Evolutionary conservation across 192 early-diverging fungal species (phyloP).

Genomic region (Lunasporangiospora selenospora): DNA sequence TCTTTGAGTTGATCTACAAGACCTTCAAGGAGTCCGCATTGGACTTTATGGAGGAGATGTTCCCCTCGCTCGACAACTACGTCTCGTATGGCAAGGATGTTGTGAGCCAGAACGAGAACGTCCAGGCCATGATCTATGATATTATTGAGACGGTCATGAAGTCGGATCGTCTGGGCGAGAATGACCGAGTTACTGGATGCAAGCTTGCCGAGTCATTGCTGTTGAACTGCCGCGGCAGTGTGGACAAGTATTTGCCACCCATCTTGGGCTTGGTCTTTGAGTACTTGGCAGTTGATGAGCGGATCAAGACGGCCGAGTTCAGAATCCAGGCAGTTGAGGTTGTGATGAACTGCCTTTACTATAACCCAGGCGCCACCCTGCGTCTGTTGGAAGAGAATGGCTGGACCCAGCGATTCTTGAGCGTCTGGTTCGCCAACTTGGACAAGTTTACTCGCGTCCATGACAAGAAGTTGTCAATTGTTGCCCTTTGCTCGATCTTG

Average conservation of each 20-base stretch:
- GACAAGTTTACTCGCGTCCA: constrained; percentile 85
- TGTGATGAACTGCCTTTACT: constrained; percentile 85
- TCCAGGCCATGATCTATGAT: constrained; percentile 81
- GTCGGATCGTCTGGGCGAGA: constrained; percentile 76
- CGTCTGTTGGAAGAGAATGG: constrained; percentile 78
- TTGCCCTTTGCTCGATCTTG: constrained; percentile 79
- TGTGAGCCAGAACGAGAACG: constrained; percentile 68
- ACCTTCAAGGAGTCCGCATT: constrained; percentile 83
- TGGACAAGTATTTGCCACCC: constrained; percentile 80
- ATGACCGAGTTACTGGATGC: constrained; percentile 83
- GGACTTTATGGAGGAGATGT: constrained; percentile 93
- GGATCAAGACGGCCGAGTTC: constrained; percentile 71
- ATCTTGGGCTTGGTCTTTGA: constrained; percentile 74
- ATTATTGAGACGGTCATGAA: constrained; percentile 88
- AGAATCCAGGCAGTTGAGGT: constrained; percentile 81
- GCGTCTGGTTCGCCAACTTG: constrained; percentile 74
- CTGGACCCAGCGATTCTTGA: constrained; percentile 82
- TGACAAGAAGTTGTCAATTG: constrained; percentile 92
- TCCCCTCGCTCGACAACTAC: constrained; percentile 90
- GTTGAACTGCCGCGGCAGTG: constrained; percentile 80
- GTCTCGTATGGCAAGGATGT: constrained; percentile 85
- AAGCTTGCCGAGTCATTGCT: constrained; percentile 88
- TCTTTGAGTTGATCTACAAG: constrained; percentile 80
- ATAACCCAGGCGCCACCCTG: constrained; percentile 83
- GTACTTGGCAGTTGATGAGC: constrained; percentile 62